phyloP scores from a whole-genome alignment of 2,329 filamentous ascomycete genomes.

The Curvularia eragrostidis region DNA sequence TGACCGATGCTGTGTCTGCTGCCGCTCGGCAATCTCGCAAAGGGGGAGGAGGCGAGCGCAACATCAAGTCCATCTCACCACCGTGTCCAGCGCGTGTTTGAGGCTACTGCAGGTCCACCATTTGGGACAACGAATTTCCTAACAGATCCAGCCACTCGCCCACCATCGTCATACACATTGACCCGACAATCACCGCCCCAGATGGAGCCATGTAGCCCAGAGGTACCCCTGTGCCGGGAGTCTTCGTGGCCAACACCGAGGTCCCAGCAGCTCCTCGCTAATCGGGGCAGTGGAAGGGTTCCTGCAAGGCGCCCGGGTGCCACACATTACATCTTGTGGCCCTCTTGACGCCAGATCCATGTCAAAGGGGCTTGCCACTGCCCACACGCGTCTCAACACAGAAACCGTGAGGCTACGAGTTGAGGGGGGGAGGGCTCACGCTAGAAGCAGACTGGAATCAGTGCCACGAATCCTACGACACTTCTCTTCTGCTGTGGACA shows the following conservation, averaged over 20 bases:
- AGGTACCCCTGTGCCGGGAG: constrained; percentile 7
- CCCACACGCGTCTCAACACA: constrained; percentile 5
- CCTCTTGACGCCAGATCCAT: constrained; percentile 1
- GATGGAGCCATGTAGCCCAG: constrained; percentile 7
- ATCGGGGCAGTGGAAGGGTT: constrained; percentile 6
- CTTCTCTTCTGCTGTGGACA: neutral
- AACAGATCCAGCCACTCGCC: constrained; percentile 12
- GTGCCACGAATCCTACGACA: neutral
- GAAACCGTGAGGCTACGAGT: neutral
- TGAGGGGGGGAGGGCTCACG: neutral
- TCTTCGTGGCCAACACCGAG: constrained; percentile 6
- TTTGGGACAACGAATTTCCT: constrained; percentile 16
- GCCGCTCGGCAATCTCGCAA: constrained; percentile 6
- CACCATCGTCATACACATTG: constrained; percentile 18
- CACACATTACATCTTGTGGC: neutral
- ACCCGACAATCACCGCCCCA: constrained; percentile 4
- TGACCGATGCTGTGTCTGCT: neutral
- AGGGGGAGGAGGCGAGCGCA: constrained; percentile 8
- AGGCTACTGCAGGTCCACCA: constrained; percentile 32
- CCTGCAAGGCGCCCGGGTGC: constrained; percentile 3
- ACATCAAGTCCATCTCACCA: constrained; percentile 4
- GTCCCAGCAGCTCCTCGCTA: neutral
- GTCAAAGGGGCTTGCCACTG: constrained; percentile 4
- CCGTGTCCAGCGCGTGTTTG: constrained; percentile 23
- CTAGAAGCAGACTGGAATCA: neutral